These are phyloP conservation scores for Exophiala xenobiotica DNA, from an alignment of 2,329 filamentous ascomycete genomes.

Conservation along the genomic window DNA sequence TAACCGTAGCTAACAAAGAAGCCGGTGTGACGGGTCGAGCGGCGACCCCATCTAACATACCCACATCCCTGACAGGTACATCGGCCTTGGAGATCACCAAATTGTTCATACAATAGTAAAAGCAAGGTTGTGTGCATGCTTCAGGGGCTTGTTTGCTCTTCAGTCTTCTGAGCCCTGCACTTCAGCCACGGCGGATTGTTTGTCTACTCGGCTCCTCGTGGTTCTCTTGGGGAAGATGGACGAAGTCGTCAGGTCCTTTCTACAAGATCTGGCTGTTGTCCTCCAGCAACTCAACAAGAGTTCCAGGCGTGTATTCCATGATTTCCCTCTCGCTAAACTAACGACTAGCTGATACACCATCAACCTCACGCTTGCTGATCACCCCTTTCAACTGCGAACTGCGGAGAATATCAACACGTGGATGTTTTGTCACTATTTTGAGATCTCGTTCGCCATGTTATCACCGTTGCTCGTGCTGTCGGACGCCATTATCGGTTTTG, in stretches of 20 bases:
- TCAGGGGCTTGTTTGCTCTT: too few species aligned
- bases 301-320: not conserved
- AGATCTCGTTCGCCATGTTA: not conserved
- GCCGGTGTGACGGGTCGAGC: constrained; percentile 10
- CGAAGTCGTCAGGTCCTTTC: too few species aligned
- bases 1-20: constrained; percentile 7
- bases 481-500: not conserved
- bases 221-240: too few species aligned
- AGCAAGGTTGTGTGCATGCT: too few species aligned
- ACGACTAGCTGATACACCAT: not conserved
- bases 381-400: constrained; percentile 2
- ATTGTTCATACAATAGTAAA: not conserved
- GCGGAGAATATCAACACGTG: not conserved
- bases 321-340: constrained; percentile 1
- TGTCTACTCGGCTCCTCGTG: too few species aligned
- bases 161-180: too few species aligned
- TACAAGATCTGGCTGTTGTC: too few species aligned
- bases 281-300: too few species aligned
- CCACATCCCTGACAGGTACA: constrained; percentile 1
- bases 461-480: not conserved
- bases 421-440: not conserved
- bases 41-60: not conserved
- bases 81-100: not conserved
- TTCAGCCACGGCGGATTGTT: too few species aligned
- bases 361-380: constrained; percentile 1